Percentiles rank a stretch among this genome's conserved stretches.
Evolutionary conservation across 805 yeast genomes (phyloP).

Genomic region (Candida tallmaniae): DNA sequence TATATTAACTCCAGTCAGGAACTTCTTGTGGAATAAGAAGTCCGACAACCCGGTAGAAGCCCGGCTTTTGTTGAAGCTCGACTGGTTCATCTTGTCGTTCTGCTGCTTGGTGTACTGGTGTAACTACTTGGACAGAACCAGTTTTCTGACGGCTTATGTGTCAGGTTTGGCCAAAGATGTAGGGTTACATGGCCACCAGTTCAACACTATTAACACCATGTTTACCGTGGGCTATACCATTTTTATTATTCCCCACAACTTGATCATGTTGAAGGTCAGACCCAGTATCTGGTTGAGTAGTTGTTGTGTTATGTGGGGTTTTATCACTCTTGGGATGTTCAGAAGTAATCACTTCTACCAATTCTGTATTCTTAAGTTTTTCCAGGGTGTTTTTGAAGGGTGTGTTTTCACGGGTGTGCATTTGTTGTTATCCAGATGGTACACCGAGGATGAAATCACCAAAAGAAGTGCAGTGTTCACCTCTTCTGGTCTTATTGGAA

Average conservation of each 20-base stretch:
- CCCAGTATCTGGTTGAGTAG: conserved; percentile 28
- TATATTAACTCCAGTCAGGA: conserved; percentile 4
- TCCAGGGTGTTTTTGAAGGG: conserved; percentile 29
- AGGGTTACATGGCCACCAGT: conserved; percentile 43
- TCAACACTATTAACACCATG: conserved; percentile 49
- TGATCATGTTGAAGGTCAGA: conserved; percentile 33
- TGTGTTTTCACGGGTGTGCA: conserved; percentile 16
- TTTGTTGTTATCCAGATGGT: conserved; percentile 18
- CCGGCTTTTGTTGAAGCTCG: conserved; percentile 30
- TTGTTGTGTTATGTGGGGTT: conserved; percentile 33
- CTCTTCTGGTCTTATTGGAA: conserved; percentile 10
- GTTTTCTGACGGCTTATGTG: conserved; percentile 47
- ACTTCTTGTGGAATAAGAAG: conserved; percentile 27
- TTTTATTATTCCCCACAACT: conserved; percentile 59
- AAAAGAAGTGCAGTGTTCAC: conserved; percentile 13
- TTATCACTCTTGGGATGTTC: conserved; percentile 29
- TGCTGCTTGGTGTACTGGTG: conserved; percentile 40
- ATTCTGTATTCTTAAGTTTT: conserved; percentile 58
- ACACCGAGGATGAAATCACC: conserved; percentile 17
- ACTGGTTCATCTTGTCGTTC: conserved; percentile 40
- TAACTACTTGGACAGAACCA: conserved; percentile 52
- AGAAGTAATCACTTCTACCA: conserved; percentile 37
- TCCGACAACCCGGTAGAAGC: conserved; percentile 28
- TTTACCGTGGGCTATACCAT: conserved; percentile 60
- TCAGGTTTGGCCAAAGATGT: conserved; percentile 61